These are phyloP conservation scores for Cornus florida DNA, from an alignment of 148 eudicot genomes.

Conservation along the genomic window DNA sequence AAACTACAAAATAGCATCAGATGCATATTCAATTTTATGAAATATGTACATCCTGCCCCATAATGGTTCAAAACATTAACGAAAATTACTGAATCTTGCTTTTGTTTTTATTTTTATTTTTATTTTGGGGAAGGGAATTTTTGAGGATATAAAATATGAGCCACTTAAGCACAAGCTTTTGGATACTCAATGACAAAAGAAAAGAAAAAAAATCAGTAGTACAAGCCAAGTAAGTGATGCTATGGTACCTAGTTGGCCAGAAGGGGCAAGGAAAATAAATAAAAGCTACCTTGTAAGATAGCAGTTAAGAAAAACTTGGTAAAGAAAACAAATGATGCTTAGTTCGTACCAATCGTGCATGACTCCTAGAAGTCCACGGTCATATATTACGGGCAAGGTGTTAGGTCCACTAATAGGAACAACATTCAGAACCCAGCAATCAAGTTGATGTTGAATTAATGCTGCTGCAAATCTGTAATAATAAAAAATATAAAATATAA, in stretches of 20 bases:
- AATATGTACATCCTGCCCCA: no score
- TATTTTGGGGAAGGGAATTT: no score
- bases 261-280: no score
- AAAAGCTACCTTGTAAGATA: neutral
- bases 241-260: no score
- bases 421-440: constrained; percentile 94
- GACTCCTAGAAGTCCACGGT: constrained; percentile 97
- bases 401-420: constrained; percentile 93
- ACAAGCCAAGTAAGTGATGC: no score
- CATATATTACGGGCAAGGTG: constrained; percentile 89
- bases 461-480: constrained; percentile 90
- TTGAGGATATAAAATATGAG: no score
- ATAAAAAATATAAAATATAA: neutral
- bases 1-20: neutral
- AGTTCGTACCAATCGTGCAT: constrained; percentile 85
- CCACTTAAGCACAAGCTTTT: no score
- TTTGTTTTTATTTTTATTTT: no score
- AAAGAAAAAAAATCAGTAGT: no score
- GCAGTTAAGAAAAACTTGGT: neutral
- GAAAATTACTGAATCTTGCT: no score
- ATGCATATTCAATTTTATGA: neutral
- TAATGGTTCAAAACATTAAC: no score
- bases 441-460: constrained; percentile 48
- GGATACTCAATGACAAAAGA: no score
- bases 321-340: constrained; percentile 3